These are phyloP conservation scores for Saccharomyces paradoxus DNA, from an alignment of 805 yeast genomes.

Conservation along the genomic window DNA sequence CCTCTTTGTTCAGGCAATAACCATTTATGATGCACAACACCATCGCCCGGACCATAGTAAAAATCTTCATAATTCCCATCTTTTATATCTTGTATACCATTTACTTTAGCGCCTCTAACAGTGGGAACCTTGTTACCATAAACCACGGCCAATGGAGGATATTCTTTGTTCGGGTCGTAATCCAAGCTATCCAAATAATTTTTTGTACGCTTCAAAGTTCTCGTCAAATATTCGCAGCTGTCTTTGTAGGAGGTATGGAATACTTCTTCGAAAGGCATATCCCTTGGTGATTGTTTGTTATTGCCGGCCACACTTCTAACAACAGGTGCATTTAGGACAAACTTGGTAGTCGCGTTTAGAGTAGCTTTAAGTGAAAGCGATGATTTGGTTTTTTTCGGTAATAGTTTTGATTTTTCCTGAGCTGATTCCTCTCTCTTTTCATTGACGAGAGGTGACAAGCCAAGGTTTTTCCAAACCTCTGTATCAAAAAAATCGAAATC, in stretches of 20 bases:
- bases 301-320: constrained; percentile 4
- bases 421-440: constrained; percentile 19
- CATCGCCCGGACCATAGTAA: constrained; percentile 86
- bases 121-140: constrained; percentile 81
- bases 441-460: constrained; percentile 64
- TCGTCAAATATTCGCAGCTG: constrained; percentile 53
- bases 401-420: constrained; percentile 2
- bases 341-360: constrained; percentile 6
- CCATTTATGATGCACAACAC: constrained; percentile 80
- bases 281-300: constrained; percentile 5
- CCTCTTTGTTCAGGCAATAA: constrained; percentile 71
- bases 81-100: constrained; percentile 50
- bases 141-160: constrained; percentile 80
- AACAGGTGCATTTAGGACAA: constrained; percentile 8
- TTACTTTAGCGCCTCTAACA: constrained; percentile 69
- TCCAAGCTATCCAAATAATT: constrained; percentile 49
- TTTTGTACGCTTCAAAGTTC: constrained; percentile 54
- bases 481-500: constrained; percentile 74
- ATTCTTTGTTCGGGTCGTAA: constrained; percentile 42
- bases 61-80: constrained; percentile 70
- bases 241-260: constrained; percentile 37
- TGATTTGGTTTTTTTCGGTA: background rate
- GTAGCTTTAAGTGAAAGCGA: background rate
- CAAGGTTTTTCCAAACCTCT: constrained; percentile 68
- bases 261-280: constrained; percentile 9